Evolutionary conservation across 2,329 filamentous ascomycete genomes (phyloP).

Genomic region (Aspergillus spinulosporus): DNA sequence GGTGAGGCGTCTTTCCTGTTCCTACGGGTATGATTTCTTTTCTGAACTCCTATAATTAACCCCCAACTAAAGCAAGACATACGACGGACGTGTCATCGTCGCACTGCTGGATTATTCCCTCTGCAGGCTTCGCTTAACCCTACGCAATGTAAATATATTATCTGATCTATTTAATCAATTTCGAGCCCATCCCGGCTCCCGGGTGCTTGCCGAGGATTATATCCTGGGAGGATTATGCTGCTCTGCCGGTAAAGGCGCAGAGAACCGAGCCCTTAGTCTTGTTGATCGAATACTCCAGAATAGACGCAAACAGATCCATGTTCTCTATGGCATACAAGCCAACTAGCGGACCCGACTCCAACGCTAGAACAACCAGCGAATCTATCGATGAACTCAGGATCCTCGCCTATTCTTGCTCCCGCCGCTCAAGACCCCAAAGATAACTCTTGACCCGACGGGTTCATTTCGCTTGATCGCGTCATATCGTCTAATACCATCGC

Average conservation of each 20-base stretch:
- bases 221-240: background rate
- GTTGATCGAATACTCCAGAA: background rate
- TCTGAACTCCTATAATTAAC: constrained; percentile 5
- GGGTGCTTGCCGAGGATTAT: background rate
- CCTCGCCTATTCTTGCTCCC: background rate
- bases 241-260: background rate
- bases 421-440: background rate
- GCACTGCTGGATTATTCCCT: constrained; percentile 7
- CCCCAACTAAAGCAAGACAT: constrained; percentile 9
- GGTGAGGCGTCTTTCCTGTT: background rate
- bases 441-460: background rate
- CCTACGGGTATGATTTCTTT: constrained; percentile 6
- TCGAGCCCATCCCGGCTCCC: background rate
- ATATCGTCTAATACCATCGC: background rate
- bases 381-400: background rate
- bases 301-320: background rate
- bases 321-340: background rate
- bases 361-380: background rate
- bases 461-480: background rate
- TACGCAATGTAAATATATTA: background rate
- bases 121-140: constrained; percentile 1
- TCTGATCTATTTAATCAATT: background rate
- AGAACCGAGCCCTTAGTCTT: background rate
- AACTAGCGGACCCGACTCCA: no score
- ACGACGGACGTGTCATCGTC: constrained; percentile 9